Base-by-base conservation (phyloP, 2,329 filamentous ascomycete genomes). In the Alternaria sp. region DNA sequence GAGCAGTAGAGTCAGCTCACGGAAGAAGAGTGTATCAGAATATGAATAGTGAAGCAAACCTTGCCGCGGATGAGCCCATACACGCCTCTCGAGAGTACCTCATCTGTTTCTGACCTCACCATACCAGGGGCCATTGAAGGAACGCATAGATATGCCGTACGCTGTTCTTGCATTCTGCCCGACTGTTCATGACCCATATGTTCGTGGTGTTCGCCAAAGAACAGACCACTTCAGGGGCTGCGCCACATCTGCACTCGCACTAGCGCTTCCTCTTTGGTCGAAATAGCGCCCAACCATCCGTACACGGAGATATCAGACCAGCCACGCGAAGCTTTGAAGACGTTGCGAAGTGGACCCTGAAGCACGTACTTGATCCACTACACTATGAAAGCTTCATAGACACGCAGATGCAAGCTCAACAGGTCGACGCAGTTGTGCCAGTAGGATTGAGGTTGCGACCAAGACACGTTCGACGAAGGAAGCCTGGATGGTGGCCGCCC, bases 201-300 rank as follows among this genome's bases (percentile, higher is more conserved):
- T 52, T 30, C 46, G 62, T 56, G 47, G 36, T 57, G 44, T 54
- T 66, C 64, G 64, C 64, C 60, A 64, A 63, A 61, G 52, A 13
- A 64, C 49, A 54, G 60, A 55, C 56, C 56, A 56, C n/a, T 23
- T 55, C 45, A 59, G 54, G 56, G 54, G 54, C 50, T 64, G 60
- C 64, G 61, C 64, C 64, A 63, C 59, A 49, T 47, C 52, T 32
- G 28, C 19, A 19, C 36, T n/a, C 32, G 54, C n/a, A 43, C 26
- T 61, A 61, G 59, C 46, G 59, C 46, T n/a, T 36, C 36, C 54
- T 30, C 17, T 51, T 57, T 30, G 17, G 46, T 26, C 46, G 19
- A 19, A 32, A 40, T 58, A 50, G 46, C 46, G 59, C 59, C 47
- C 46, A 32, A 25, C 54, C 36, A 50, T 23, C 32, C 32, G 32